Evolutionary conservation across 75 land plant genomes (phyloP).

Genomic region (Pinus taeda): DNA sequence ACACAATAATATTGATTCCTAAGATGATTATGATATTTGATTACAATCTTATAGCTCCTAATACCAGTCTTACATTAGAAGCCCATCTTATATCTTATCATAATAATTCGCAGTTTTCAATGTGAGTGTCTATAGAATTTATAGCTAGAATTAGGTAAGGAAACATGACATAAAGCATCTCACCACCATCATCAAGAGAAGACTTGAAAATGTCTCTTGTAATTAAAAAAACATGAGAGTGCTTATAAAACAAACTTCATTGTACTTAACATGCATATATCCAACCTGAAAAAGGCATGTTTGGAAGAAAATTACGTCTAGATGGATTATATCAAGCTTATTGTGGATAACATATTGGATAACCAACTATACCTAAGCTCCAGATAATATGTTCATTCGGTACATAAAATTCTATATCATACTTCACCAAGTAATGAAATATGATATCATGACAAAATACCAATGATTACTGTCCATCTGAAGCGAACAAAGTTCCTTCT

Average conservation of each 20-base stretch:
- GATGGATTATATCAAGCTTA: background rate
- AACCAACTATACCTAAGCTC: background rate
- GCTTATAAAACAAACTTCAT: too few relatives aligned
- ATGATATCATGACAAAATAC: background rate
- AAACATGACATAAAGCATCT: background rate
- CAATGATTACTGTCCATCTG: background rate
- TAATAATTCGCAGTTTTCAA: background rate
- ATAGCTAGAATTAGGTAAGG: background rate
- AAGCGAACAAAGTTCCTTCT: too few relatives aligned
- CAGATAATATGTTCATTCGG: background rate
- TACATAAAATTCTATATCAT: background rate
- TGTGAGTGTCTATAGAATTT: background rate
- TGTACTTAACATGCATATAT: background rate
- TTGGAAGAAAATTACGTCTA: background rate
- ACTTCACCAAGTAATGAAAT: background rate
- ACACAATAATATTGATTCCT: background rate
- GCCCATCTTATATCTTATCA: background rate
- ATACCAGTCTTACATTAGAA: background rate
- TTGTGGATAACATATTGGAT: background rate
- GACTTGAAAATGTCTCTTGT: too few relatives aligned
- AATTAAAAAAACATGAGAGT: too few relatives aligned
- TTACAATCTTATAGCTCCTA: background rate
- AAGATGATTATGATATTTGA: background rate
- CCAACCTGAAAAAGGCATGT: background rate
- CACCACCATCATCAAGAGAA: too few relatives aligned